Conservation (phyloP, 2,329 filamentous ascomycete species). For the Fusarium virguliforme region DNA sequence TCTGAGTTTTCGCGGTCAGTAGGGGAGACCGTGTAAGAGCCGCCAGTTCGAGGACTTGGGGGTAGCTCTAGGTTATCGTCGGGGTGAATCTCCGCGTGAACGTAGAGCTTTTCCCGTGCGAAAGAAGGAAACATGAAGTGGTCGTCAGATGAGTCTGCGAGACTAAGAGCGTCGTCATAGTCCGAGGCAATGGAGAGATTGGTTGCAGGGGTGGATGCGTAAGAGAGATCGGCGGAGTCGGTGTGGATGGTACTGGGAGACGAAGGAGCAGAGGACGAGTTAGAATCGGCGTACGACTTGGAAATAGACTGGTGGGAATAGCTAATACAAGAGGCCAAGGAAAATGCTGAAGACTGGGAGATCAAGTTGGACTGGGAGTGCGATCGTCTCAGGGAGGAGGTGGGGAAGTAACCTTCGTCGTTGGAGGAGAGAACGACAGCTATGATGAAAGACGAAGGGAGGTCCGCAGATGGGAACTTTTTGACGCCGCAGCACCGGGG, state of each 20-base stretch:
- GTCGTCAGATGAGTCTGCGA: slow-evolving; percentile 64
- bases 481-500: slow-evolving; percentile 44
- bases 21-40: slow-evolving; percentile 69
- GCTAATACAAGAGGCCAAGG: slow-evolving; percentile 64
- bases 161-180: slow-evolving; percentile 65
- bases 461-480: slow-evolving; percentile 41
- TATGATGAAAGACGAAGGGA: slow-evolving; percentile 59
- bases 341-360: slow-evolving; percentile 60
- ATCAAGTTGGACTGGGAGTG: slow-evolving; percentile 74
- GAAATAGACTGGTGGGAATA: slow-evolving; percentile 64
- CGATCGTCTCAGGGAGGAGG: slow-evolving; percentile 70
- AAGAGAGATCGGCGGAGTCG: slow-evolving; percentile 70
- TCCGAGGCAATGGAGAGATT: slow-evolving; percentile 74
- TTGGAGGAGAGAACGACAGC: slow-evolving; percentile 72
- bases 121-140: slow-evolving; percentile 65
- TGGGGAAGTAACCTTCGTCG: slow-evolving; percentile 71
- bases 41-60: slow-evolving; percentile 65
- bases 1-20: slow-evolving; percentile 69
- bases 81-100: slow-evolving; percentile 52
- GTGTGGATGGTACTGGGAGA: slow-evolving; percentile 68
- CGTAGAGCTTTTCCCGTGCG: slow-evolving; percentile 64
- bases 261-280: slow-evolving; percentile 68
- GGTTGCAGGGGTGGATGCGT: slow-evolving; percentile 74
- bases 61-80: slow-evolving; percentile 66
- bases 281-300: slow-evolving; percentile 63